These are phyloP conservation scores for Scedosporium boydii DNA, from an alignment of 2,329 filamentous ascomycete species.

Conservation along the genomic window DNA sequence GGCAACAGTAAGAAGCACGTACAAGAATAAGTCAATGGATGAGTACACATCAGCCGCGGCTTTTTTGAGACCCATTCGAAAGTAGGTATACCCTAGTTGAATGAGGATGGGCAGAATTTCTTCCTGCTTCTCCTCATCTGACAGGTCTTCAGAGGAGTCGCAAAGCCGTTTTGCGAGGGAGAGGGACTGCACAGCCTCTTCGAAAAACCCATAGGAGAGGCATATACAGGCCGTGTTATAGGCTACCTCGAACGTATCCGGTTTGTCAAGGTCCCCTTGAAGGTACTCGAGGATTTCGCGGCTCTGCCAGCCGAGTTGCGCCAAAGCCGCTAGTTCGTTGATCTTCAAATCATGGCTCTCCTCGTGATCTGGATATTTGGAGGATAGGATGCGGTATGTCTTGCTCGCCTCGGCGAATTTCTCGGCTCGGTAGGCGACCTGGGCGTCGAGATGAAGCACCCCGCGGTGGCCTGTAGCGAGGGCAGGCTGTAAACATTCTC, in stretches of 20 bases:
- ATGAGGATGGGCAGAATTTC: slow-evolving; percentile 68
- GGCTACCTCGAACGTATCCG: slow-evolving; percentile 57
- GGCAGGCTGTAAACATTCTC: slow-evolving; percentile 5
- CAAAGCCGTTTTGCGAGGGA: slow-evolving; percentile 64
- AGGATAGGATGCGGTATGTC: slow-evolving; percentile 52
- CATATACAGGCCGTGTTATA: slow-evolving; percentile 71
- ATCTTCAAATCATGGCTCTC: slow-evolving; percentile 69
- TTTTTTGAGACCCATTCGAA: slow-evolving; percentile 52
- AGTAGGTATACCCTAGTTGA: slow-evolving; percentile 66
- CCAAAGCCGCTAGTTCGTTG: slow-evolving; percentile 62
- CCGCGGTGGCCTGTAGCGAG: slow-evolving; percentile 19
- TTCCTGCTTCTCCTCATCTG: slow-evolving; percentile 62
- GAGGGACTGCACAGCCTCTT: slow-evolving; percentile 55
- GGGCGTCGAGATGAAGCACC: slow-evolving; percentile 48
- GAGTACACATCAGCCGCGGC: slow-evolving; percentile 56
- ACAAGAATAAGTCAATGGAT: slow-evolving; percentile 54
- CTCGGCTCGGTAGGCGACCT: slow-evolving; percentile 65
- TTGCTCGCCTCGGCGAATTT: slow-evolving; percentile 57
- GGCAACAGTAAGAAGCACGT: slow-evolving; percentile 11
- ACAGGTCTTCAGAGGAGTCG: slow-evolving; percentile 62
- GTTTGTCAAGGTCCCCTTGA: slow-evolving; percentile 36
- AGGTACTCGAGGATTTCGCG: background rate
- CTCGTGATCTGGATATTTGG: slow-evolving; percentile 34
- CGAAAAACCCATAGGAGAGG: slow-evolving; percentile 60
- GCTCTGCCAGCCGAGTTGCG: slow-evolving; percentile 59